Conservation (phyloP, 2,329 filamentous ascomycete genomes). For the Paecilomyces sp. region DNA sequence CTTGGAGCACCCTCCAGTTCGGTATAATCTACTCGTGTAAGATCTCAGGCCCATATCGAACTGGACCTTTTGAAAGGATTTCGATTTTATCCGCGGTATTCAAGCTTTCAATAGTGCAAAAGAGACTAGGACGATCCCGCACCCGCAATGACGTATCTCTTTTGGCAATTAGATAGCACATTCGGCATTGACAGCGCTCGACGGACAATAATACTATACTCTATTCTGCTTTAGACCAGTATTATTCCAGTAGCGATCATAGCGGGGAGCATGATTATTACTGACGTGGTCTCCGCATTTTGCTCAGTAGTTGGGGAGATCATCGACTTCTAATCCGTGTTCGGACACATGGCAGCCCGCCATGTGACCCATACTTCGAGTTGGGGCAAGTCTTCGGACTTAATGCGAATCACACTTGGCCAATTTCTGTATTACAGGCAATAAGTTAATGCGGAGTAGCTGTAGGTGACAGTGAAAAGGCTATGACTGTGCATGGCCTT, state of each 20-base stretch:
- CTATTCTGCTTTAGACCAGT: background rate
- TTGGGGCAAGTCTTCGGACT: background rate
- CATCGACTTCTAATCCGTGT: background rate
- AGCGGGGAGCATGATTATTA: background rate
- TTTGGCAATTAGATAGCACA: background rate
- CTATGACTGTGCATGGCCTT: no score
- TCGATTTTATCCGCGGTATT: background rate
- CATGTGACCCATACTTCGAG: background rate
- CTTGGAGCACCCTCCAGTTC: background rate
- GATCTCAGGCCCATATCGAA: background rate
- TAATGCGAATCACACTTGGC: background rate
- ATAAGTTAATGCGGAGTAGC: no score
- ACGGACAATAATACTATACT: background rate
- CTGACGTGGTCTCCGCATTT: background rate
- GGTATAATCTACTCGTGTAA: background rate
- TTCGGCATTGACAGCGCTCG: background rate
- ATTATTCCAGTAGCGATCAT: background rate
- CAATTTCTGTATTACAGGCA: background rate
- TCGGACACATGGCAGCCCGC: background rate
- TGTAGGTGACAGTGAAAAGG: no score
- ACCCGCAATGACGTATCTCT: background rate
- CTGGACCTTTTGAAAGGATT: background rate
- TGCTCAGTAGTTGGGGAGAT: background rate
- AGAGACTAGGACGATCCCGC: background rate
- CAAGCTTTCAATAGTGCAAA: background rate